These are phyloP conservation scores for Dictyostelium discoideum DNA, from an alignment of 78 protist species.

Conservation along the genomic window dicty_2.7 NC_007088.5:5641501-5642000, in stretches of 20 bases:
- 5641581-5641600: slow-evolving; percentile 99
- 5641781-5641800: slow-evolving; percentile 96
- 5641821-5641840: slow-evolving; percentile 97
- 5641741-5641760: slow-evolving; percentile 99
- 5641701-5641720: slow-evolving; percentile 98
- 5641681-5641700: slow-evolving; percentile 91
- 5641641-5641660: slow-evolving; percentile 96
- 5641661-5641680: slow-evolving; percentile 96
- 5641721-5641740: slow-evolving; percentile 99
- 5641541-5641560: slow-evolving; percentile 98
- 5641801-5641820: slow-evolving; percentile 97
- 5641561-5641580: slow-evolving; percentile 99
- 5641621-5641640: slow-evolving; percentile 99
- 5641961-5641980: slow-evolving; percentile 44
- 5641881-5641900: slow-evolving; percentile 83
- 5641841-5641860: slow-evolving; percentile 73
- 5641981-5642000: background rate
- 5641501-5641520: slow-evolving; percentile 98
- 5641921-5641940: slow-evolving; percentile 51
- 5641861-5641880: slow-evolving; percentile 91
- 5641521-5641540: slow-evolving; percentile 94
- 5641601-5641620: slow-evolving; percentile 99
- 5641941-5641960: slow-evolving; percentile 93
- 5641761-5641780: slow-evolving; percentile 92
- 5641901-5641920: slow-evolving; percentile 35